Evolutionary conservation across 352 stramenopile genomes (phyloP).

Genomic region (Phytophthora brassicae): DNA sequence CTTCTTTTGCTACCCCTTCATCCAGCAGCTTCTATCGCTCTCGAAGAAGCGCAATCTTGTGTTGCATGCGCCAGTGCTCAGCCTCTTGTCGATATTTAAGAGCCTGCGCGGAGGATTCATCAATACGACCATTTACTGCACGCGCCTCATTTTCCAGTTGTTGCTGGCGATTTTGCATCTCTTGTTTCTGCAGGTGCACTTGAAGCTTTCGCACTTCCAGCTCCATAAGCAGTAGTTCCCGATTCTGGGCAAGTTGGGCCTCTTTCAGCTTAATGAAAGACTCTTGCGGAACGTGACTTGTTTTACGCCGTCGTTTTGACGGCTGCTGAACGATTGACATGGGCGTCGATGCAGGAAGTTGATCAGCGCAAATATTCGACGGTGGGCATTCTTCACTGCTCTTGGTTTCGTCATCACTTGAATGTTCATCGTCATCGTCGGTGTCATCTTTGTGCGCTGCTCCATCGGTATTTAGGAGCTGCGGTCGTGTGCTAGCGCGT

Average conservation of each 20-base stretch:
- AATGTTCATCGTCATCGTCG: neutral
- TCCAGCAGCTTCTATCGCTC: constrained; percentile 13
- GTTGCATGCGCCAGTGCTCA: constrained; percentile 6
- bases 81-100: constrained; percentile 8
- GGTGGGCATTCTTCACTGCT: neutral
- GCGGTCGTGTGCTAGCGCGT: neutral
- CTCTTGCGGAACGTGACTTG: neutral
- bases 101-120: constrained; percentile 9
- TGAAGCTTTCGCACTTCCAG: constrained; percentile 3
- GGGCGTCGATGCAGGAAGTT: neutral
- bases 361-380: neutral
- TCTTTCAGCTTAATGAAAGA: constrained; percentile 5
- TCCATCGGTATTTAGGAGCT: constrained; percentile 5
- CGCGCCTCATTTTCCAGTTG: constrained; percentile 10
- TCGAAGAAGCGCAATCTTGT: constrained; percentile 13
- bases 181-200: neutral
- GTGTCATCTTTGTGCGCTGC: neutral
- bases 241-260: constrained; percentile 3
- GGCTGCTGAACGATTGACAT: neutral
- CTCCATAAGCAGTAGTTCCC: neutral
- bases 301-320: neutral
- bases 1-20: constrained; percentile 12
- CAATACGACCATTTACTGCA: neutral
- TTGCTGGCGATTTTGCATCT: neutral
- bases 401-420: neutral